These are phyloP conservation scores for Lentinula sp. DNA, from an alignment of 768 basidiomycete species.

Conservation along the genomic window DNA sequence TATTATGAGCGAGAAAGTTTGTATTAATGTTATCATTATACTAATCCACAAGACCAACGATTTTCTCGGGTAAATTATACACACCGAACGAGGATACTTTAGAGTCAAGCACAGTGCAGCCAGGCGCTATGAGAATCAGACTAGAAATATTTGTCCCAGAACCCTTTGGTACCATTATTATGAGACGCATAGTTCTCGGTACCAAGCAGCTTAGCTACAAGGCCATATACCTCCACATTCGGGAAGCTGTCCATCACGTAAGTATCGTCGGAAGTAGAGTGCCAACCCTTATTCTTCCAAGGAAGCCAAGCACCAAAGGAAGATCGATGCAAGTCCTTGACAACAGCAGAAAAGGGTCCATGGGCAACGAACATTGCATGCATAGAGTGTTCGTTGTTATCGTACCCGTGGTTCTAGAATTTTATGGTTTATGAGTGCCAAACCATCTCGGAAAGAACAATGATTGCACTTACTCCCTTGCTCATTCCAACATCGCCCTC, in stretches of 20 bases:
- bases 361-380: conserved; percentile 89
- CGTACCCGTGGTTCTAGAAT: conserved; percentile 82
- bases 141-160: conserved; percentile 78
- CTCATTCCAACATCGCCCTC: conserved; percentile 57
- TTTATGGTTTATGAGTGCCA: background rate
- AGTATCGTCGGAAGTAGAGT: conserved; percentile 55
- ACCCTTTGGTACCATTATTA: conserved; percentile 75
- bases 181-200: conserved; percentile 47
- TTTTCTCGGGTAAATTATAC: no score
- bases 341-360: conserved; percentile 74
- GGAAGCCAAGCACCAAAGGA: conserved; percentile 14
- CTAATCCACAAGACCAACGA: no score
- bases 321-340: conserved; percentile 47
- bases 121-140: background rate
- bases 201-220: conserved; percentile 70
- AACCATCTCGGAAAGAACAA: background rate
- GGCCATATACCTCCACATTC: conserved; percentile 83
- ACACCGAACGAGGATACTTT: no score
- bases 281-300: conserved; percentile 49
- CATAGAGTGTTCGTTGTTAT: conserved; percentile 74
- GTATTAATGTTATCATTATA: no score
- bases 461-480: conserved; percentile 60
- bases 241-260: conserved; percentile 80
- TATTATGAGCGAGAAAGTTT: no score
- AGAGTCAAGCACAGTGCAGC: background rate